Base-by-base conservation (phyloP, 176 grass and related monocot genomes). In the Dactylis glomerata region DNA sequence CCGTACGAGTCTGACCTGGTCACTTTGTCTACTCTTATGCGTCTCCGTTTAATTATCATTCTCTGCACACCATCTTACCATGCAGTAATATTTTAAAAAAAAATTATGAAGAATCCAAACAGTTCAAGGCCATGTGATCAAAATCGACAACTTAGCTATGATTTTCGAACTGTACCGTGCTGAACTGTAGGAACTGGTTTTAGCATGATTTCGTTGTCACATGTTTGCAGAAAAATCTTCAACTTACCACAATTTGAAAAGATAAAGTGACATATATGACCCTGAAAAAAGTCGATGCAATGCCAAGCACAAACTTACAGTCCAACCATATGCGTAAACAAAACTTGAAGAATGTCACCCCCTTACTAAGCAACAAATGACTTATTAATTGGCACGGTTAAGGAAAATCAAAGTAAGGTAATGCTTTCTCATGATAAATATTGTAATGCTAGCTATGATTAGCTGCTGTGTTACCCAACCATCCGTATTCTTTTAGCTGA, bases 1-100 rank as follows among this genome's bases (percentile, higher is more conserved):
- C 69, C 34, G 51, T 55, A 55, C 20, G 8, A 8, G 20, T 16
- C 27, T 42, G 80, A 90, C 57, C 32, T 79, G 74, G 80, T 87
- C 84, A 67, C 8, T 11, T 74, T 3, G 49, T 26, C 41, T 9
- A 1, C 7, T 52, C 17, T 7, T 19, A n/a, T n/a, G n/a, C 2
- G 49, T 52, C 69, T 28, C 69, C 41, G 40, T 1, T 27, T 4
- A 72, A 27, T 17, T 73, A 19, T 47, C n/a, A 3, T 9, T 73
- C 41, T 30, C 24, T 5, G 13, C 26, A 41, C 42, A 70, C 22
- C 20, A 22, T 24, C 6, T 47, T 73, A 50, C 24, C 69, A 28
- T 17, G 23, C 13, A 4, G 69, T 73, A 46, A 73, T 2, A 27
- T 4, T 74, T 49, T 23, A 55, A 8, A n/a, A n/a, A n/a, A n/a